phyloP scores from a whole-genome alignment of 352 stramenopile species.

The Pythium myriotylum region DNA sequence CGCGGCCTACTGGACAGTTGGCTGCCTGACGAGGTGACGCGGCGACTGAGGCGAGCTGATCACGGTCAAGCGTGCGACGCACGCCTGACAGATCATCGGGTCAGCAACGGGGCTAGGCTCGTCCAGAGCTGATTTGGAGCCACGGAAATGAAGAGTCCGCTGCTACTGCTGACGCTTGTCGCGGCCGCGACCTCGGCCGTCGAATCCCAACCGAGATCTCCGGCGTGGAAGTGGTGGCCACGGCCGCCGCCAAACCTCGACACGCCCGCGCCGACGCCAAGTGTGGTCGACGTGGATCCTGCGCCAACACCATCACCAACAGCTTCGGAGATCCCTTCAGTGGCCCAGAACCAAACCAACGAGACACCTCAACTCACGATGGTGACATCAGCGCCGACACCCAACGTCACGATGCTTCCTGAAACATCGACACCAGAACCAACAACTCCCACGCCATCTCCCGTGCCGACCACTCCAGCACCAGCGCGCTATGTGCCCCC shows the following conservation, averaged over 20 bases:
- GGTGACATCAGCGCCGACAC: neutral
- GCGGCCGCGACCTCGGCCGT: neutral
- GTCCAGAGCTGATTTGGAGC: too few relatives aligned
- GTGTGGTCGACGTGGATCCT: too few relatives aligned
- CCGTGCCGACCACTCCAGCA: constrained; percentile 7
- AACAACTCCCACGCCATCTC: neutral
- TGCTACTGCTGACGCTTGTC: neutral
- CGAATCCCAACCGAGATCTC: neutral
- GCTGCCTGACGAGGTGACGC: neutral
- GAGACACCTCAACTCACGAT: neutral
- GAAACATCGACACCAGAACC: constrained; percentile 4
- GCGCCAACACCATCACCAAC: neutral
- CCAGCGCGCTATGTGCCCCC: constrained; percentile 14
- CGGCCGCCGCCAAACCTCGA: constrained; percentile 9
- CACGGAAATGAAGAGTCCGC: too few relatives aligned
- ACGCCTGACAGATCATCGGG: too few relatives aligned
- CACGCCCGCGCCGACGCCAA: neutral
- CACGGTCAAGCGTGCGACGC: too few relatives aligned
- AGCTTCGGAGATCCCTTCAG: neutral
- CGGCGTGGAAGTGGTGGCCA: constrained; percentile 4
- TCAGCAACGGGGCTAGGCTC: too few relatives aligned
- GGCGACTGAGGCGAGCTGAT: neutral
- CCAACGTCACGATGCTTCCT: neutral
- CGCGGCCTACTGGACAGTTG: neutral
- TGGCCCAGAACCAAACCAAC: neutral